Evolutionary conservation across 2,329 filamentous ascomycete species (phyloP).

Genomic region (Paecilomyces variotii): DNA sequence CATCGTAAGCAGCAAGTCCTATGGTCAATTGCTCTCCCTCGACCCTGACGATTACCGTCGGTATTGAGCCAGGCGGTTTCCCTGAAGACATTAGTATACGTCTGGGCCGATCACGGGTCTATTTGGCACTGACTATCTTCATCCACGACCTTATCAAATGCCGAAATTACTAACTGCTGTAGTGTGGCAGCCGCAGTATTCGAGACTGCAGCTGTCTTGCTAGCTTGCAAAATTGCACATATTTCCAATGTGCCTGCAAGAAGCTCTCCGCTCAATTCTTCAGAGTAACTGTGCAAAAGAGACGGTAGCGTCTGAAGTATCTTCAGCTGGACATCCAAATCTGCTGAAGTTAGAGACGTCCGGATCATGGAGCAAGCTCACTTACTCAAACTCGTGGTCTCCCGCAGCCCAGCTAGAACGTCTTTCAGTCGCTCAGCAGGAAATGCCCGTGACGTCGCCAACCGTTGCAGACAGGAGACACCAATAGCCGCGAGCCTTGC

Average conservation of each 20-base stretch:
- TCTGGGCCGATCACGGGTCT: background rate
- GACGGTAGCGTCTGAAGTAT: constrained; percentile 88
- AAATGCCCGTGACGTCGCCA: constrained; percentile 74
- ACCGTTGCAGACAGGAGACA: constrained; percentile 77
- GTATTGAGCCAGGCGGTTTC: constrained; percentile 40
- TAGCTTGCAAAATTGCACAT: constrained; percentile 82
- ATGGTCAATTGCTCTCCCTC: constrained; percentile 59
- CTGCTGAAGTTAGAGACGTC: constrained; percentile 26
- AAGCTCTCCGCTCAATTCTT: constrained; percentile 70
- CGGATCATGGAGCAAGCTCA: constrained; percentile 11
- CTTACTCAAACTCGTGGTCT: constrained; percentile 66
- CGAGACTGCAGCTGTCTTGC: constrained; percentile 88
- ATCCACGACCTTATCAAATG: constrained; percentile 80
- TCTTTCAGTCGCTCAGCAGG: constrained; percentile 73
- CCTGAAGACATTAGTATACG: constrained; percentile 9
- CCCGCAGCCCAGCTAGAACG: constrained; percentile 77
- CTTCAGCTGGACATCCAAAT: constrained; percentile 87
- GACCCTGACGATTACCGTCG: constrained; percentile 59
- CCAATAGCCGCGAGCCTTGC: constrained; percentile 82
- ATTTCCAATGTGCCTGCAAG: constrained; percentile 78
- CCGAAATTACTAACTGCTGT: constrained; percentile 83
- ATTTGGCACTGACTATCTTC: constrained; percentile 62
- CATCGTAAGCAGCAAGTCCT: constrained; percentile 72
- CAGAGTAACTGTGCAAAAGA: constrained; percentile 80
- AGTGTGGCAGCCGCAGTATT: constrained; percentile 95